Base-by-base conservation (phyloP, 2,329 filamentous ascomycete genomes). In the Penicillium sumatraense region DNA sequence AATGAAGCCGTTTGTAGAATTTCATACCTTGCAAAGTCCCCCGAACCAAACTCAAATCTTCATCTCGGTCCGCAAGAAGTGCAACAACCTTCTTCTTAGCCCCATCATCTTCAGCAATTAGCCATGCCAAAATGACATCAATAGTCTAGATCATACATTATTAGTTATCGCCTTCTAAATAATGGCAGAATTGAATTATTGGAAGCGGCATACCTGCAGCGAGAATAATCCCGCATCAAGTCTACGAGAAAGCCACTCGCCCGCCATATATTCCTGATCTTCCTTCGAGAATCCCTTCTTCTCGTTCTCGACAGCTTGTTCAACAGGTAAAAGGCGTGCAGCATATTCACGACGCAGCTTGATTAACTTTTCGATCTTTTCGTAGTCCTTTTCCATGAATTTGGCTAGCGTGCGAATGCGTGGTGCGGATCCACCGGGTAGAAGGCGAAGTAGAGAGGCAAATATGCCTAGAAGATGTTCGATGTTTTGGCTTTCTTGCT, bases 351-450 rank as follows among this genome's bases (percentile, higher is more conserved):
- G 78, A 36, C 93, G 84, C 45, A 97, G 73, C 56, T 83, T 80
- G 31, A 96, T 72, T 4, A 98, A 79, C 69, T 87, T 90, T 5
- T 71, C 77, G 33, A 91, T 85, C 79, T 98, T 98, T 63, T 84
- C 91, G 71, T 96, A 96, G 61, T 96, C 87, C 70, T 91, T 96
- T 73, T 99, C 95, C 16, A 96, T 89, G 67, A 98, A 98, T 69
- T 99, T 99, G 45, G 93, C 93, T 3, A 98, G 82, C 1, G 89
- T 84, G 3, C 95, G 86, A 64, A 98, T 96, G 5, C 95, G 85
- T 27, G 87, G 82, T 0, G 90, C 81, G 1, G 90, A 92, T 27
- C 91, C 86, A 14, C 86, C 89, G 0, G 93, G 92, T 1, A 99
- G 75, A 3, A 88, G 81, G 21, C 92, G 87, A 1, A 99, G 80